Conservation (phyloP, 192 early-diverging fungal genomes). For the Coemansia sp. region DNA sequence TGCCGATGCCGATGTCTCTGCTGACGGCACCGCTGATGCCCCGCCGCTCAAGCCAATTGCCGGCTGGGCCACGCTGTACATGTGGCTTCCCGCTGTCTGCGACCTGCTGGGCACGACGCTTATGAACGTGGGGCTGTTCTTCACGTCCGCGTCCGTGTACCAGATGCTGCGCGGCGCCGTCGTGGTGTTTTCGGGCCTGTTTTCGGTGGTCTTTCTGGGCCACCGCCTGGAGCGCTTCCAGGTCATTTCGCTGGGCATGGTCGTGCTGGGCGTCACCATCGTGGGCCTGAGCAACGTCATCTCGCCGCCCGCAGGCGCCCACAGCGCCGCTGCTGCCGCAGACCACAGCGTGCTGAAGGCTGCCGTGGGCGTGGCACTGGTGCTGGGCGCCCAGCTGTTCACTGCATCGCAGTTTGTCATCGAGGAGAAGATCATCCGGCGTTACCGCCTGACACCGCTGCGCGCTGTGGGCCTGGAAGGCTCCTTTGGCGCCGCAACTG, state of each 20-base stretch:
- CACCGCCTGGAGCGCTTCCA: constrained; percentile 74
- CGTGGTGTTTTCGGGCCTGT: constrained; percentile 90
- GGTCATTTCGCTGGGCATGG: constrained; percentile 77
- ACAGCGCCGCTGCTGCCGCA: constrained; percentile 1
- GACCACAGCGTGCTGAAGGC: constrained; percentile 54
- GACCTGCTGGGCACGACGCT: constrained; percentile 76
- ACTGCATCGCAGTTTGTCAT: constrained; percentile 94
- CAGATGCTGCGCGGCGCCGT: constrained; percentile 96
- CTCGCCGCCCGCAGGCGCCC: constrained; percentile 35
- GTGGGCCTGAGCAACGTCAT: constrained; percentile 74
- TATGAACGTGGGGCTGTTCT: constrained; percentile 97
- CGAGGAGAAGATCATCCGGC: constrained; percentile 88
- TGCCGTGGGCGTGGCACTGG: constrained; percentile 74
- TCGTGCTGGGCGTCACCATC: constrained; percentile 83
- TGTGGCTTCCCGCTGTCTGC: constrained; percentile 69
- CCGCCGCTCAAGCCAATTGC: constrained; percentile 46
- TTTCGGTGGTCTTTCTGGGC: constrained; percentile 82
- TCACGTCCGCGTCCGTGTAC: constrained; percentile 85
- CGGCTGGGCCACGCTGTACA: constrained; percentile 55
- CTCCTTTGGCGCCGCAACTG: constrained; percentile 77
- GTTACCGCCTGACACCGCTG: constrained; percentile 77
- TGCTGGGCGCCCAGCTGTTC: constrained; percentile 88
- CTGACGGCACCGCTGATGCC: constrained; percentile 25
- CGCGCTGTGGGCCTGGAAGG: constrained; percentile 94
- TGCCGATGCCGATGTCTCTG: constrained; percentile 28